These are phyloP conservation scores for Xylaria sp. DNA, from an alignment of 2,329 filamentous ascomycete species.

Conservation along the genomic window DNA sequence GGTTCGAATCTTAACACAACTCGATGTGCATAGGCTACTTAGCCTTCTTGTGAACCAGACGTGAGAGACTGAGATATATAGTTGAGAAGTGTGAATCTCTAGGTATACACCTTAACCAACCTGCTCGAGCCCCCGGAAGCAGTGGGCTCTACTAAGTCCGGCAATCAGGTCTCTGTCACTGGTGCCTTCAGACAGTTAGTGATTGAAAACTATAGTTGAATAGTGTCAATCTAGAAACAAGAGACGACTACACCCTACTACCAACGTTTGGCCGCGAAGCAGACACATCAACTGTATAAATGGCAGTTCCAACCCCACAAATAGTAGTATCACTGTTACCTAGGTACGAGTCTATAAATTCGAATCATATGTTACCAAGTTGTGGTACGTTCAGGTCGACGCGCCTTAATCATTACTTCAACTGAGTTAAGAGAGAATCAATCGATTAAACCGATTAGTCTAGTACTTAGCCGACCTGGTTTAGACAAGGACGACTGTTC, in stretches of 20 bases:
- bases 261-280: no score
- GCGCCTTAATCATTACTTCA: background rate
- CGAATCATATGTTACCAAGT: background rate
- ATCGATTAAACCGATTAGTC: background rate
- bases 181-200: background rate
- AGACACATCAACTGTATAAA: no score
- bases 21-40: background rate
- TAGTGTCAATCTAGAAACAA: background rate
- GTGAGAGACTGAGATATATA: background rate
- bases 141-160: no score
- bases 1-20: background rate
- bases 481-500: no score
- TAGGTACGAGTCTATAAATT: background rate
- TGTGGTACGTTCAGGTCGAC: background rate
- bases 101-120: background rate
- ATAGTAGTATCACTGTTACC: background rate
- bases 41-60: background rate
- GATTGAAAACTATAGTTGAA: background rate
- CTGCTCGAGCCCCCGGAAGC: no score
- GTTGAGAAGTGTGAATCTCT: background rate
- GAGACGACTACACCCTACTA: background rate
- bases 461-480: no score
- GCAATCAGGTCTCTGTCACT: background rate
- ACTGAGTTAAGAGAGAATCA: background rate
- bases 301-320: no score